Conservation (phyloP, 2,329 filamentous ascomycete genomes). For the Venturia pyrina region DNA sequence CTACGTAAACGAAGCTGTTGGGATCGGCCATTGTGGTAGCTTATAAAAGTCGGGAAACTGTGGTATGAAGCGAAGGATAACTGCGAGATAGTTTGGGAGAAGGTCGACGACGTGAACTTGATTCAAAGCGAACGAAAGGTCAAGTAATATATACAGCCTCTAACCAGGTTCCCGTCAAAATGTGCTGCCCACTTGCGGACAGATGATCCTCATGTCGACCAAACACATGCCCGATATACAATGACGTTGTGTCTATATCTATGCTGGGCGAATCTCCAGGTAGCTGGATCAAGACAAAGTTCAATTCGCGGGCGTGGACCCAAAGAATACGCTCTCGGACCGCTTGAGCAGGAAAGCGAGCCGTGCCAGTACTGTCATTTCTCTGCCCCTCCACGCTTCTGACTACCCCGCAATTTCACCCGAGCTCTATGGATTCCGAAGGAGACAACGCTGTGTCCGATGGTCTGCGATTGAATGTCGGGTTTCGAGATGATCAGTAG, state of each 20-base stretch:
- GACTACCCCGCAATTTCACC: background rate
- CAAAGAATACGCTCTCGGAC: background rate
- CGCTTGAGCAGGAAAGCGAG: background rate
- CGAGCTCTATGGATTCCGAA: background rate
- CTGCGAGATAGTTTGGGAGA: background rate
- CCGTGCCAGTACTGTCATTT: background rate
- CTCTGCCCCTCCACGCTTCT: background rate
- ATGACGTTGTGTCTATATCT: background rate
- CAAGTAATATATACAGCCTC: background rate
- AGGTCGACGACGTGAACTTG: background rate
- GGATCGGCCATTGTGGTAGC: conserved; percentile 1
- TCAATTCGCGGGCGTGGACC: background rate
- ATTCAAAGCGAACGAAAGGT: background rate
- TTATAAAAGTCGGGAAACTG: background rate
- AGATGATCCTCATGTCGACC: background rate
- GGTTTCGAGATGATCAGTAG: background rate
- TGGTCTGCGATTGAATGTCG: background rate
- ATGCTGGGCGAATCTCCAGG: background rate
- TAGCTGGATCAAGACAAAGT: background rate
- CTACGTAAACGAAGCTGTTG: conserved; percentile 9
- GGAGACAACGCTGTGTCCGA: background rate
- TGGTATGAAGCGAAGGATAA: background rate
- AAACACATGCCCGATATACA: background rate
- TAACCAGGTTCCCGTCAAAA: background rate
- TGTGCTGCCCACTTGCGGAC: background rate